Base-by-base conservation (phyloP, 164 flowering plant genomes). In the Annona cherimola region DNA sequence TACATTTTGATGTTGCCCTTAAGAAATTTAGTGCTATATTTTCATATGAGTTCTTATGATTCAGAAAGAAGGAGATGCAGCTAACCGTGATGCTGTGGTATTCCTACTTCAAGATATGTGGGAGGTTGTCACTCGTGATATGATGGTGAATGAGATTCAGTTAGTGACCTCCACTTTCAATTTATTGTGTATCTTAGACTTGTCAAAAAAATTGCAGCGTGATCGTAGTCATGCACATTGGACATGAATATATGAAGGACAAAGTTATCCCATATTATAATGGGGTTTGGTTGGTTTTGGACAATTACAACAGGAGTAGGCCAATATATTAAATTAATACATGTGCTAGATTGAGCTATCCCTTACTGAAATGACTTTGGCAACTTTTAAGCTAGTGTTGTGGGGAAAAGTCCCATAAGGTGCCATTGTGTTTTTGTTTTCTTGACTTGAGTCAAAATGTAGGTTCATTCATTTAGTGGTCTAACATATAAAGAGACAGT, bases 141-240 rank as follows among this genome's bases (percentile, higher is more conserved):
- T 96, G 97, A 93, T 93, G 97, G 94, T 90, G 83, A 93, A 89
- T 80, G 97, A 96, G 77, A 89, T 78, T 71, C 88, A 94, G 98
- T 93, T 73, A 55, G 94, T 86, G 70, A 76, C n/a, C 67, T 43
- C 39, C 39, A 9, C n/a, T 20, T 69, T 14, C 60, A 20, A 1
- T 59, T 57, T 61, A 43, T 45, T 9, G 26, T 14, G 11, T 57
- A 26, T 40, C 67, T 55, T 76, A 35, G 43, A 42, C 50, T 42
- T 12, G 3, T 69, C 18, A 5, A 64, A 68, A 5, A n/a, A 12
- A 8, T 9, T 50, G 57, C 9, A 50, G 14, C 14, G 11, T 50
- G 14, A 50, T 50, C 9, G 9, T 50, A 12, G 57, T 3, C 9
- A 50, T 50, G 14, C 57, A 9, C 14, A 50, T 50, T 50, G 57